A percentile compares a stretch with the other conserved stretches of the same genome.
Evolutionary conservation across 805 yeast species (phyloP).

Genomic region (Tanozyma kutaoensis): DNA sequence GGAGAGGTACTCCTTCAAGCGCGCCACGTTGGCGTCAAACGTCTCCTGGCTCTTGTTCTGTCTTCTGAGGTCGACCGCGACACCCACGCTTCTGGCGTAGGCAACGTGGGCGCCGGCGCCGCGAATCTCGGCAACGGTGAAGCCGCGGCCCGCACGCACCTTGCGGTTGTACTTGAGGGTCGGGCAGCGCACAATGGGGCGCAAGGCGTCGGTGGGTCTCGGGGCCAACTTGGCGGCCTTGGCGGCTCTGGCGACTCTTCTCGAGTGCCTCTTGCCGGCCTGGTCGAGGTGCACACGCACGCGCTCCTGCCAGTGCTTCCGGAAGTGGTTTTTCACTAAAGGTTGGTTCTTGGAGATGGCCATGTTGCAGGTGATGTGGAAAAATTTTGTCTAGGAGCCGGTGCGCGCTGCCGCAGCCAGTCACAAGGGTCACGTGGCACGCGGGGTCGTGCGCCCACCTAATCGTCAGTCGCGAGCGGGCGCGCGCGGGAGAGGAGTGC

Average conservation of each 20-base stretch:
- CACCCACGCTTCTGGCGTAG: constrained; percentile 97
- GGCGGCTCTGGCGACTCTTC: constrained; percentile 88
- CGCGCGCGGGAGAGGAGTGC: no score
- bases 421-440: no score
- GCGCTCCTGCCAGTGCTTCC: constrained; percentile 99
- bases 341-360: constrained; percentile 99
- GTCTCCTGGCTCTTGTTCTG: constrained; percentile 95
- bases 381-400: no score
- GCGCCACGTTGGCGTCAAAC: constrained; percentile 86
- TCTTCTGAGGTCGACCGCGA: constrained; percentile 99
- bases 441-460: no score
- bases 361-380: constrained; percentile 17
- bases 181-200: constrained; percentile 99
- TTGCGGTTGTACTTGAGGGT: constrained; percentile 98
- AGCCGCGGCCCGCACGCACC: constrained; percentile 99
- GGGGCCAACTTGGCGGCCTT: constrained; percentile 96
- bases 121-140: constrained; percentile 94
- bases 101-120: constrained; percentile 86
- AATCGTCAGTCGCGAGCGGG: no score
- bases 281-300: constrained; percentile 99
- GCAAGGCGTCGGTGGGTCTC: constrained; percentile 89
- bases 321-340: constrained; percentile 98
- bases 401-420: no score
- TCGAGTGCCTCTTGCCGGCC: constrained; percentile 97
- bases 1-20: constrained; percentile 93